A percentile compares a stretch with the other conserved stretches of the same genome.
Evolutionary conservation across 371 early-diverging fungal genomes (phyloP).

Genomic region (Circinella minor): DNA sequence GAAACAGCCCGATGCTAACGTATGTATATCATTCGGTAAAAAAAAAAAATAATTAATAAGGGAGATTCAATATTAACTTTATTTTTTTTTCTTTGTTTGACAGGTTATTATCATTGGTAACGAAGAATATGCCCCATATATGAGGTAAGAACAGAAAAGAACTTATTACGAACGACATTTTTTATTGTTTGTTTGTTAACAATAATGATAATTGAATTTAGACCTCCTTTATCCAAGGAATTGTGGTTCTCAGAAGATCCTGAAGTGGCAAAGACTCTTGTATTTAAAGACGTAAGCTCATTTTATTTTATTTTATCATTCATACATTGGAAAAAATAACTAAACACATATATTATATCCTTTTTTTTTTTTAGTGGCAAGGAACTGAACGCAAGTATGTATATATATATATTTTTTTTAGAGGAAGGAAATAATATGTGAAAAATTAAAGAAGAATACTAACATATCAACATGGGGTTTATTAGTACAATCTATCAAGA

Average conservation of each 20-base stretch:
- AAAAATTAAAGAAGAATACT: neutral
- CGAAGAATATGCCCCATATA: constrained; percentile 69
- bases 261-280: constrained; percentile 50
- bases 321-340: too few relatives aligned
- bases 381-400: constrained; percentile 65
- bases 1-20: constrained; percentile 68
- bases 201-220: constrained; percentile 9
- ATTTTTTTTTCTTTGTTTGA: neutral
- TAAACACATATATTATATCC: neutral
- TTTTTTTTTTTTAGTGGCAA: constrained; percentile 53
- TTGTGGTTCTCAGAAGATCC: constrained; percentile 72
- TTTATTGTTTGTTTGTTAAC: constrained; percentile 12
- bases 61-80: neutral
- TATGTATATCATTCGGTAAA: constrained; percentile 21
- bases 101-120: constrained; percentile 71
- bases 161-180: too few relatives aligned
- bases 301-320: neutral
- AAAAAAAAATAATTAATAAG: too few relatives aligned
- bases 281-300: constrained; percentile 65
- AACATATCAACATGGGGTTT: neutral
- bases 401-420: too few relatives aligned
- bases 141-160: constrained; percentile 45
- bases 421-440: neutral
- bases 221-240: constrained; percentile 76
- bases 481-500: constrained; percentile 46